Evolutionary conservation across 345 rosid species (phyloP), one percentile per base, ranked within the genome.

Genomic region (Hibiscus syriacus): DNA sequence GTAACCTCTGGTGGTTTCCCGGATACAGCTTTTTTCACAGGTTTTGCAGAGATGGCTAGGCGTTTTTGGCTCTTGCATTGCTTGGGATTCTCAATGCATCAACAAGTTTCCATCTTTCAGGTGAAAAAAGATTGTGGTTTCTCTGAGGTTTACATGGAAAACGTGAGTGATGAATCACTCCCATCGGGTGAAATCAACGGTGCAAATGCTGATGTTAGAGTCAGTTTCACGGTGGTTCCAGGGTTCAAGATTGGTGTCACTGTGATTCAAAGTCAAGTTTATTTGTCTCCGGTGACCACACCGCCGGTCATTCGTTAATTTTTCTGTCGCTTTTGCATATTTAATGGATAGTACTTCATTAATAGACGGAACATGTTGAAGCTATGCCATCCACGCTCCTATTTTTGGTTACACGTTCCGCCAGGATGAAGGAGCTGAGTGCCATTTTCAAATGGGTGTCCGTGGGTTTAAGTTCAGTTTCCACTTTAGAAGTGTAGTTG

Each of bases 91-190:
- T 86, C 92, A 0, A 56, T 89, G 34, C 78, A 74, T 14, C 80
- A 83, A 55, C 78, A 81, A 67, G 85, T 91, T 41, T 61, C 77
- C 39, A 70, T 89, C 77, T 94, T 91, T 77, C 97, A 87, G 74
- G 81, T 88, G 12, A 73, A 68, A 57, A 79, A 74, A 68, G 83
- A 81, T 5, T 83, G 86, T 71, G 84, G 99, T 69, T 89, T 94
- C 79, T 91, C 97, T 3, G 96, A 89, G 58, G 90, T 94, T 17
- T 87, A 86, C 76, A 94, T 94, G 99, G 97, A 94, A 73, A 76
- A 86, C 34, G 90, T 83, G 20, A 80, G 80, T 11, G 92, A 94
- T 27, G 94, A 85, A 16, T 75, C 84, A 0, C 25, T 72, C 0
- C 53, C 68, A 6, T 34, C 82, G 38, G 71, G 68, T 3, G 87